Evolutionary conservation across 805 yeast genomes (phyloP).

Genomic region (Pichia thaimueangensis): DNA sequence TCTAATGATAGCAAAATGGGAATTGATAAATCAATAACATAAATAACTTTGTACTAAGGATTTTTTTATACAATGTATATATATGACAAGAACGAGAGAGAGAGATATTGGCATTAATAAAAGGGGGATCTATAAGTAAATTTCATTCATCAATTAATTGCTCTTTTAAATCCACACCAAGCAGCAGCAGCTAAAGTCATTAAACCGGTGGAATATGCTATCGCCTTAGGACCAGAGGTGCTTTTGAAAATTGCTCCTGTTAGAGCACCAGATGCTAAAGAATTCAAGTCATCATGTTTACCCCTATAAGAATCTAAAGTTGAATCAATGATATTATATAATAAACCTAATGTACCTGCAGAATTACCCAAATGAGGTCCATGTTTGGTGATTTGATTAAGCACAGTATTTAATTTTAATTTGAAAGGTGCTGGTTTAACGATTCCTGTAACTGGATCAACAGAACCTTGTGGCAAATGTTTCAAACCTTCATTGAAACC

Average conservation of each 20-base stretch:
- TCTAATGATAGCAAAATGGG: slow-evolving; percentile 28
- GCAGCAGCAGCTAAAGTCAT: slow-evolving; percentile 87
- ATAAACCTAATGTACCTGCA: slow-evolving; percentile 88
- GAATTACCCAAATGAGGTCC: slow-evolving; percentile 95
- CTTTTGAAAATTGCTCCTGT: slow-evolving; percentile 90
- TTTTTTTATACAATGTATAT: slow-evolving; percentile 1
- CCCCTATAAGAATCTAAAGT: slow-evolving; percentile 77
- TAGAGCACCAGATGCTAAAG: slow-evolving; percentile 82
- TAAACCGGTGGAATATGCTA: slow-evolving; percentile 78
- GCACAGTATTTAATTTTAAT: slow-evolving; percentile 78
- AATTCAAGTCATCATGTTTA: slow-evolving; percentile 78
- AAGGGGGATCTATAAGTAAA: neutral
- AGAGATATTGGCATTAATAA: too few species aligned
- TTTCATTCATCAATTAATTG: slow-evolving; percentile 9
- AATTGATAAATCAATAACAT: neutral
- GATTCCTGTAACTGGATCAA: slow-evolving; percentile 52
- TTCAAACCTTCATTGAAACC: slow-evolving; percentile 85
- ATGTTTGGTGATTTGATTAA: slow-evolving; percentile 88
- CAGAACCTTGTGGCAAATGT: slow-evolving; percentile 54
- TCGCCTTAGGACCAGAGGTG: slow-evolving; percentile 77
- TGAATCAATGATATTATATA: slow-evolving; percentile 81
- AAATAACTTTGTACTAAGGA: neutral
- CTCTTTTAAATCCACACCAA: slow-evolving; percentile 80
- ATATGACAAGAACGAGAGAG: neutral
- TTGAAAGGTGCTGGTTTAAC: slow-evolving; percentile 63